A percentile compares a stretch with the other conserved stretches of the same genome.
Conservation (phyloP, 768 basidiomycete genomes). For the Tricholoma saponaceum region DNA sequence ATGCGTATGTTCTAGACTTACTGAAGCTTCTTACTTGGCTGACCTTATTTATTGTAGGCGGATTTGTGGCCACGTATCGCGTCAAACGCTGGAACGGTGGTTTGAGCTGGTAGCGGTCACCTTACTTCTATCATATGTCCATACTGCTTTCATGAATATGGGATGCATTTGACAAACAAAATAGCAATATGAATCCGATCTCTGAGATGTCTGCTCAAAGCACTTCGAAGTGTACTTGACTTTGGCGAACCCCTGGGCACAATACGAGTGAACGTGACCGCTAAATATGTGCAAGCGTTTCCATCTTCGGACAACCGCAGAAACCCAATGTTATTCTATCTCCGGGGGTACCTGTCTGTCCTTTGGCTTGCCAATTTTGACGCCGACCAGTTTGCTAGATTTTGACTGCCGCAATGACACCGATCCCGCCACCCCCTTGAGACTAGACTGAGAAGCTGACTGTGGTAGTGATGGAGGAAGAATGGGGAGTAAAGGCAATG, state of each 20-base stretch:
- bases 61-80: constrained; percentile 99
- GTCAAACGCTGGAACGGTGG: constrained; percentile 97
- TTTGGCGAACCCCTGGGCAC: too few relatives aligned
- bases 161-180: constrained; percentile 1
- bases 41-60: constrained; percentile 45
- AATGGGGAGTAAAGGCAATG: constrained; percentile 24
- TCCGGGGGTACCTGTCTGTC: not conserved
- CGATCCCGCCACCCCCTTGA: constrained; percentile 4
- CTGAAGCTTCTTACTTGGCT: not conserved
- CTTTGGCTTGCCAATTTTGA: constrained; percentile 35
- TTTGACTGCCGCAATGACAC: constrained; percentile 9
- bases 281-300: not conserved
- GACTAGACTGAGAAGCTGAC: constrained; percentile 5
- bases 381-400: constrained; percentile 29
- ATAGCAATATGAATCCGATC: not conserved
- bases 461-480: constrained; percentile 8
- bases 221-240: too few relatives aligned
- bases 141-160: constrained; percentile 14
- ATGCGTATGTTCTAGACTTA: constrained; percentile 67
- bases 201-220: not conserved
- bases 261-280: too few relatives aligned
- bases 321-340: not conserved
- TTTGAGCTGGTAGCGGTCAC: constrained; percentile 44
- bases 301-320: not conserved
- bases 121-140: constrained; percentile 16